Base-by-base conservation (phyloP, 805 yeast genomes). In the Suhomyces prunicola region DNA sequence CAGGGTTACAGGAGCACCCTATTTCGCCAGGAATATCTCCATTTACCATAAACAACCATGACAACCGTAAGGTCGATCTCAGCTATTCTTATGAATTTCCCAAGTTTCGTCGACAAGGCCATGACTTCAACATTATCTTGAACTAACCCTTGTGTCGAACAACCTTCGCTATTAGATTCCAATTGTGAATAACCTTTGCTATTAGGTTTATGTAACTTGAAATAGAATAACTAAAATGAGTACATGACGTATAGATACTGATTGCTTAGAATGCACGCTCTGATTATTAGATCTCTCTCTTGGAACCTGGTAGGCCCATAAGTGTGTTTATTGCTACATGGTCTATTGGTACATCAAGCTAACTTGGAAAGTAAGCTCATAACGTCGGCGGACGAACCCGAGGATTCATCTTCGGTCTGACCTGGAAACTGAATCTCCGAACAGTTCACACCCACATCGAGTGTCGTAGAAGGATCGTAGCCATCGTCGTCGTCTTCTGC, bases 351-450 rank as follows among this genome's bases (percentile, higher is more conserved):
- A 39, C 24, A 39, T 47, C 55, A 61, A 6, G 64, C 62, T 40
- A 70, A 59, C 53, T 70, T 71, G 4, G 73, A 68, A 52, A 72
- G 63, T 29, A 72, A 56, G 56, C 68, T 69, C 65, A 70, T 59
- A 8, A 72, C 73, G 50, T 65, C 67, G 15, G 51, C 47, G 19
- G 58, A 50, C 19, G 47, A 42, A 8, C 27, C 27, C 6, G 39
- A 15, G 27, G 36, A n/a, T 12, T 42, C 31, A 17, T 39, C 40
- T 1, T 35, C 42, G 13, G 23, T 39, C 24, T 39, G 42, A 17
- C 42, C 42, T 8, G 42, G 24, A 4, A 39, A 19, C n/a, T 39
- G 42, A 8, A 39, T 39, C 13, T 17, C 42, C n/a, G 42, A 17
- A 10, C 24, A n/a, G 24, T 39, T 39, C 42, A 39, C n/a, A 19